Evolutionary conservation across 1,284 basidiomycete species (phyloP), one percentile per base, ranked within the genome.

Genomic region (Malassezia equina): DNA sequence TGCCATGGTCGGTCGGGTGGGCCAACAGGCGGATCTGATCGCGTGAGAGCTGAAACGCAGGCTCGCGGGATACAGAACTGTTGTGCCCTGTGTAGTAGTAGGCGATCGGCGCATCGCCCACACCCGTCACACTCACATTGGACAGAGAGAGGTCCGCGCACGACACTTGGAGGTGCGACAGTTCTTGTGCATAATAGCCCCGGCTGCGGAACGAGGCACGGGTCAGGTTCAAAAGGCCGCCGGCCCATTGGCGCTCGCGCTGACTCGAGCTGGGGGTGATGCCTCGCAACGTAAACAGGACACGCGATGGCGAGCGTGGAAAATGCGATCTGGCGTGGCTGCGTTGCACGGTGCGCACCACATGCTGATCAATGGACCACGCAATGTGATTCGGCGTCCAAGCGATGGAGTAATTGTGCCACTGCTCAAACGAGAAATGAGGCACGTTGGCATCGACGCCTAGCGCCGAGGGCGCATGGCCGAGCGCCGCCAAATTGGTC

Each of bases 151-250:
- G 52, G 24, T 59, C 54, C 23, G 54, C 59, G 46, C 70, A 73
- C 11, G 48, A 45, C 13, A 71, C 54, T 21, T 36, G 46, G 52
- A 70, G 58, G 19, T 59, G 56, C 44, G 58, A 57, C 33, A 71
- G 57, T 57, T 73, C 70, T 27, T 66, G 66, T 40, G 64, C 57
- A 42, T 65, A 71, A 52, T 59, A 71, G 24, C 70, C 70, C 3
- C 64, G 48, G 32, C 52, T 17, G 29, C 50, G 50, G 59, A 71
- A 73, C 42, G 56, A 52, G 19, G 53, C 27, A 8, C 53, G 51
- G 11, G 50, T 51, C 60, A 60, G 67, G 40, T 65, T 61, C 47
- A 69, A 64, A 19, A 51, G 31, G 11, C 71, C 69, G 31, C 66
- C 64, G 4, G 63, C 62, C 69, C 67, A 69, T 13, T 63, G 55